phyloP scores from a whole-genome alignment of 2,329 filamentous ascomycete genomes.

The Kalmusia sp. region DNA sequence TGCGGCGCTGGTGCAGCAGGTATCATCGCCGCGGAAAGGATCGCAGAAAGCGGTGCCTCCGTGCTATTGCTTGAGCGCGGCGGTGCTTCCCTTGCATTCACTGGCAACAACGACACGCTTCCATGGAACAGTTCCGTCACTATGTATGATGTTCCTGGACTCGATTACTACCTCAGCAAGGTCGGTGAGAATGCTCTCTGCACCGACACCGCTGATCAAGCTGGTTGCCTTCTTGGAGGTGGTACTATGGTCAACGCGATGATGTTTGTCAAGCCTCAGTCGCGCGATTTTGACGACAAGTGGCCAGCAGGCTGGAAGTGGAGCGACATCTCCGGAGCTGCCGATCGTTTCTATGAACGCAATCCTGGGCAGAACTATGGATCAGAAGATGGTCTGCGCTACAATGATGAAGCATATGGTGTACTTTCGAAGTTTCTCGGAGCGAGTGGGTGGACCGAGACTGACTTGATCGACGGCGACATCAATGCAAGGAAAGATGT shows the following conservation, averaged over 20 bases:
- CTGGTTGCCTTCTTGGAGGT: slow-evolving; percentile 73
- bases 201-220: slow-evolving; percentile 73
- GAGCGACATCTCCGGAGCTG: slow-evolving; percentile 65
- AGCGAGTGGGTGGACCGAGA: slow-evolving; percentile 66
- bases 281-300: slow-evolving; percentile 71
- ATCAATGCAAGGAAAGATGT: slow-evolving; percentile 67
- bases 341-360: slow-evolving; percentile 70
- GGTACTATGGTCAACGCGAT: slow-evolving; percentile 67
- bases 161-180: slow-evolving; percentile 42
- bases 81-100: slow-evolving; percentile 41
- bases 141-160: slow-evolving; percentile 48
- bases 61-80: slow-evolving; percentile 64
- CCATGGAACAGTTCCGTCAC: slow-evolving; percentile 45
- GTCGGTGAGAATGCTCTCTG: slow-evolving; percentile 52
- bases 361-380: slow-evolving; percentile 73
- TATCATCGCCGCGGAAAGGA: slow-evolving; percentile 63
- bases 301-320: slow-evolving; percentile 76
- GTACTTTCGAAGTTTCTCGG: slow-evolving; percentile 67
- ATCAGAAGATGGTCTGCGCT: slow-evolving; percentile 69
- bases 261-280: slow-evolving; percentile 44
- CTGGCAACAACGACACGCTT: slow-evolving; percentile 35
- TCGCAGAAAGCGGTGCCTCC: slow-evolving; percentile 68
- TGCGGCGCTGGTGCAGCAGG: slow-evolving; percentile 67
- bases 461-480: slow-evolving; percentile 63
- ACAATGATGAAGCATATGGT: slow-evolving; percentile 69